Base-by-base conservation (phyloP, 2,329 filamentous ascomycete species). In the Calonectria hawksworthii region DNA sequence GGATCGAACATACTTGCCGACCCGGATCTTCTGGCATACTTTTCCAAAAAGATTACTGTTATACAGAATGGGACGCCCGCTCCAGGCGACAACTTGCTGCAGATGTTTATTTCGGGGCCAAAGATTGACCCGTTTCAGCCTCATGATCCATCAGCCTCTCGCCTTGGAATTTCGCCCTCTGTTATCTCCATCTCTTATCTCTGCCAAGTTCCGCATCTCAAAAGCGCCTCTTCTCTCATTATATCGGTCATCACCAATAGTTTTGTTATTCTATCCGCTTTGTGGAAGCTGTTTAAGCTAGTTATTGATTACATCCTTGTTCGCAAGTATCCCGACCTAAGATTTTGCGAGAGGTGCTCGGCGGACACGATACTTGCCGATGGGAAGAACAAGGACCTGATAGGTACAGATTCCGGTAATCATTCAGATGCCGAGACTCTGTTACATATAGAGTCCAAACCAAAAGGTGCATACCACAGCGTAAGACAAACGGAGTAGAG, bases 151-250 rank as follows among this genome's bases (percentile, higher is more conserved):
- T 50, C 51, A n/a, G 32, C n/a, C n/a, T 52, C 51, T 21, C 52
- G 18, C 23, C 52, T 52, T 36, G 56, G 68, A 14, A 28, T 65
- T 14, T 14, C 30, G 18, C 41, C 68, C 18, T 70, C 68, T 18
- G 68, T 70, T 11, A 64, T 70, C 7, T 52, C 68, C 7, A 41
- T 34, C 8, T 18, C 68, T 1, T 70, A 70, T 26, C 34, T 70
- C 4, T 70, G 68, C 44, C 56, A 70, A 14, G 68, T 70, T n/a
- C 68, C 56, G 56, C 68, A 47, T 16, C 68, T 70, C 23, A 70
- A 70, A 47, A 34, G 32, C 21, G 26, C 68, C 6, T 30, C 54
- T 18, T 36, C 32, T 4, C 68, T 70, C 8, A 34, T 64, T 10
- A 47, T 70, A 21, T 44, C 68, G 14, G 47, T 70, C 30, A 28